These are phyloP conservation scores for rapeseed (Brassica napus) DNA, from an alignment of 345 rosid species.

Conservation along the genomic window Da-Ae NC_063443.1:12875001-12875500, in stretches of 20 bases:
- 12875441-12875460: too few species aligned
- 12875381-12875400: too few species aligned
- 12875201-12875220: not conserved
- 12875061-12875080: not conserved
- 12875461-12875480: not conserved
- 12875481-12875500: not conserved
- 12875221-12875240: constrained; percentile 29
- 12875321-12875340: too few species aligned
- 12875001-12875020: not conserved
- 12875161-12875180: not conserved
- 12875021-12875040: too few species aligned
- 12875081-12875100: not conserved
- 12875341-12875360: too few species aligned
- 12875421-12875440: too few species aligned
- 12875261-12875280: too few species aligned
- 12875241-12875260: too few species aligned
- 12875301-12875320: too few species aligned
- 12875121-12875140: not conserved
- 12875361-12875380: too few species aligned
- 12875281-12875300: too few species aligned
- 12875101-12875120: not conserved
- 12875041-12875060: not conserved
- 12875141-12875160: not conserved
- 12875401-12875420: too few species aligned
- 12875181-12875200: not conserved